Base-by-base conservation (phyloP, 2,329 filamentous ascomycete species). In the Botrytis pseudocinerea region DNA sequence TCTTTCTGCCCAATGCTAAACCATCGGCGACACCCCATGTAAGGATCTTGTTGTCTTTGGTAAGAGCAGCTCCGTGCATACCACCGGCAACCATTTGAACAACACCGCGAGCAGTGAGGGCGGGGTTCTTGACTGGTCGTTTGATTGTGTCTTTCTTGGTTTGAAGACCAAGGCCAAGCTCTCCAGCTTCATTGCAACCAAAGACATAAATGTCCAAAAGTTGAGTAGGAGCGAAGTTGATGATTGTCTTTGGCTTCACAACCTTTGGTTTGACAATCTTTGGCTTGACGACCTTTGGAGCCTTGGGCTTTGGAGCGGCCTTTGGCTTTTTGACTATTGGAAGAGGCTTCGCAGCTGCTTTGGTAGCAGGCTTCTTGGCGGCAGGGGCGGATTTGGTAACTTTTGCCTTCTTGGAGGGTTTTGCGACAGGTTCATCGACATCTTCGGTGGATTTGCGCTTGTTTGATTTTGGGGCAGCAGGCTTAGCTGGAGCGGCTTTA, bases 21-120 rank as follows among this genome's bases (percentile, higher is more conserved):
- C 94, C 90, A 79, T 96, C 93, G 80, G 96, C 96, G 77, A 95
- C 93, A 69, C 93, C 93, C 93, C 93, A 96, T 44, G 92, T 94
- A 65, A 94, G 83, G 77, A 96, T 91, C 82, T 90, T 90, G 85
- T 94, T 93, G 82, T 95, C 91, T 78, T 90, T 87, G 68, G 93
- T 95, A 70, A 96, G 83, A 6, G 91, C 92, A 74, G 92, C 85
- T 70, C 87, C 89, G 83, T 96, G 93, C 93, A 96, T 95, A 74
- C 93, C 93, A 73, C 93, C 93, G 74, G 90, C 90, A 69, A 92
- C 90, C 73, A 97, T 83, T 81, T 93, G 90, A 4, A 95, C 92
- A 44, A 96, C 89, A 59, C 89, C 88, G 65, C 90, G 86, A 54
- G 87, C 83, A 61, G 83, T 82, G 61, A 94, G 84, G 73, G 87